Evolutionary conservation across 768 basidiomycete species (phyloP).

Genomic region (Hypsizygus marmoreus): DNA sequence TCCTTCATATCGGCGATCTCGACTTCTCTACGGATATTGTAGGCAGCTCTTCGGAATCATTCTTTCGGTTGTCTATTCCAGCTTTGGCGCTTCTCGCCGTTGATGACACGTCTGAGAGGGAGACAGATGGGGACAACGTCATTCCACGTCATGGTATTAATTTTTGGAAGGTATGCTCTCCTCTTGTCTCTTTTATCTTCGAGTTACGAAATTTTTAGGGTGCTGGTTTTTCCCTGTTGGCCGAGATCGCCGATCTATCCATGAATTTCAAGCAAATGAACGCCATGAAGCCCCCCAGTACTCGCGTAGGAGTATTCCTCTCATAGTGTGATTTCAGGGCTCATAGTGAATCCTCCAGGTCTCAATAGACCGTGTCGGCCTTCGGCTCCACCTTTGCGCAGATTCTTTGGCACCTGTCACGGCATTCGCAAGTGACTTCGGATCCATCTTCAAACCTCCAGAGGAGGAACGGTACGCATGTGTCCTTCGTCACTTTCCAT

Average conservation of each 20-base stretch:
- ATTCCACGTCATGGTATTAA: constrained; percentile 36
- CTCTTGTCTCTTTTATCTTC: background rate
- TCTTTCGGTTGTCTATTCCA: constrained; percentile 50
- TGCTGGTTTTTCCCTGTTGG: constrained; percentile 69
- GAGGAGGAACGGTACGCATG: constrained; percentile 29
- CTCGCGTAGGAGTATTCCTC: constrained; percentile 30
- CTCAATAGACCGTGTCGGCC: constrained; percentile 48
- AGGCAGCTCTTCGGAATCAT: constrained; percentile 60
- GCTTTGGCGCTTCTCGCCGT: constrained; percentile 49
- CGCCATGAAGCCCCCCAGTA: constrained; percentile 32
- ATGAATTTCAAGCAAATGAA: constrained; percentile 39
- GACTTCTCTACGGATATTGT: constrained; percentile 75
- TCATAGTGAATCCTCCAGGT: constrained; percentile 41
- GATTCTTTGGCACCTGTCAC: constrained; percentile 68
- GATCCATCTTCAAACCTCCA: constrained; percentile 40
- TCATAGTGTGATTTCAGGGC: background rate
- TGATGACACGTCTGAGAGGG: constrained; percentile 31
- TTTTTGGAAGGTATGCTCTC: constrained; percentile 66
- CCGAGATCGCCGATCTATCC: constrained; percentile 56
- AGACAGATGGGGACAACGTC: constrained; percentile 24
- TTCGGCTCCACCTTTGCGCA: constrained; percentile 74
- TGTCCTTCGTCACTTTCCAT: constrained; percentile 3
- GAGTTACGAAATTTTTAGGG: constrained; percentile 38
- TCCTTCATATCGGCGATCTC: constrained; percentile 63
- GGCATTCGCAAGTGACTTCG: constrained; percentile 55